These are phyloP conservation scores for Metschnikowia continentalis DNA, from an alignment of 805 yeast species.

Conservation along the genomic window DNA sequence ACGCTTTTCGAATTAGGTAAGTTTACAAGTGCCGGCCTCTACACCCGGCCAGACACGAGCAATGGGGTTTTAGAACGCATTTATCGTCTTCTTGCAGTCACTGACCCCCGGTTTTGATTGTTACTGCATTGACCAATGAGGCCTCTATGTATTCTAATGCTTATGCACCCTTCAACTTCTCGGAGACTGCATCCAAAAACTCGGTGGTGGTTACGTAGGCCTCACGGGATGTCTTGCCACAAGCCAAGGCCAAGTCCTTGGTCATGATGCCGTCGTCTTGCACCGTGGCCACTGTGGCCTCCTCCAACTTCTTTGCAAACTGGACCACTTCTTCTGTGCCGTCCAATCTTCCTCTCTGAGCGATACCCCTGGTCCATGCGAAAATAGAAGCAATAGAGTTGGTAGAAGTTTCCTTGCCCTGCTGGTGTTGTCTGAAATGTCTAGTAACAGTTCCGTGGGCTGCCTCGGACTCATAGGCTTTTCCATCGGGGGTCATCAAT, in stretches of 20 bases:
- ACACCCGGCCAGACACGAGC: not conserved
- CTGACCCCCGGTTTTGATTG: not conserved
- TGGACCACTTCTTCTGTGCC: slow-evolving; percentile 76
- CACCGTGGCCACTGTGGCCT: slow-evolving; percentile 84
- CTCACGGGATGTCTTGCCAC: slow-evolving; percentile 79
- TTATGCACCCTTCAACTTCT: slow-evolving; percentile 43
- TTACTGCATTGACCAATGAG: not conserved
- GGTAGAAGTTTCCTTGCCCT: slow-evolving; percentile 95
- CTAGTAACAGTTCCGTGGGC: slow-evolving; percentile 99
- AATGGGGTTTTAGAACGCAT: not conserved
- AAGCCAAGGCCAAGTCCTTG: slow-evolving; percentile 88
- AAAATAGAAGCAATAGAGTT: slow-evolving; percentile 96
- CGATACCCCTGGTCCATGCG: slow-evolving; percentile 94
- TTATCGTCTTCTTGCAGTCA: not conserved
- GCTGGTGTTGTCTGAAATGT: slow-evolving; percentile 93
- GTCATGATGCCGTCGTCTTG: slow-evolving; percentile 85
- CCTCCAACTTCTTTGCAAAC: slow-evolving; percentile 76
- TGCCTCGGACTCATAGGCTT: slow-evolving; percentile 93
- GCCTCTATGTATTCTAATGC: not conserved
- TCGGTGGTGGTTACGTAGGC: slow-evolving; percentile 88
- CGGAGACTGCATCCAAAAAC: slow-evolving; percentile 77
- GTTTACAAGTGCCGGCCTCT: too few species aligned
- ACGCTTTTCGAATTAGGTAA: not conserved
- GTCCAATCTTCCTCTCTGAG: slow-evolving; percentile 89
- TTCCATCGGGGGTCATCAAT: slow-evolving; percentile 94